phyloP scores from a whole-genome alignment of 352 stramenopile genomes.

The Phytophthora tubulina region DNA sequence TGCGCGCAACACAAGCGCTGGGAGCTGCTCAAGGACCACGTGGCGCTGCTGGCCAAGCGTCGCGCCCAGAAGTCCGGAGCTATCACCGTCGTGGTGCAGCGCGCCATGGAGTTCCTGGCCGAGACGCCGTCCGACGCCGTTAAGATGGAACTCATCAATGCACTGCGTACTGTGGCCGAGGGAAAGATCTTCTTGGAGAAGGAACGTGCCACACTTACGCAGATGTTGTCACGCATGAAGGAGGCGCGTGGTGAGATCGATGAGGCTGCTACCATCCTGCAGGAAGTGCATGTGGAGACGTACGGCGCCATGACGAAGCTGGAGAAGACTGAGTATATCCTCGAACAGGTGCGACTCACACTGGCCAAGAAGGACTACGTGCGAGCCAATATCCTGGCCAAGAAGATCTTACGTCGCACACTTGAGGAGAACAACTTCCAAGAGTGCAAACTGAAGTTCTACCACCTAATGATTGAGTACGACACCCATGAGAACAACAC shows the following conservation, averaged over 20 bases:
- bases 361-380: constrained; percentile 98
- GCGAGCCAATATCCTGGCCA: constrained; percentile 95
- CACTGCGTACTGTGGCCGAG: constrained; percentile 94
- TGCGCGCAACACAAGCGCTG: constrained; percentile 90
- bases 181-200: constrained; percentile 99
- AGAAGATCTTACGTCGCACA: constrained; percentile 96
- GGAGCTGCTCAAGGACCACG: constrained; percentile 90
- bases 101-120: constrained; percentile 83
- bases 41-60: constrained; percentile 89
- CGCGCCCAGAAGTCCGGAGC: constrained; percentile 90
- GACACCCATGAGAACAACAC: constrained; percentile 97
- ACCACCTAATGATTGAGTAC: constrained; percentile 96
- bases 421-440: constrained; percentile 96
- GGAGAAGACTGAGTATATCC: constrained; percentile 99
- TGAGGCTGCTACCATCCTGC: constrained; percentile 94
- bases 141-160: constrained; percentile 94
- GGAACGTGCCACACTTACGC: constrained; percentile 94
- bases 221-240: constrained; percentile 93
- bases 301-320: constrained; percentile 98
- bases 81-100: constrained; percentile 87
- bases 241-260: constrained; percentile 94
- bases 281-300: constrained; percentile 99
- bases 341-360: constrained; percentile 98
- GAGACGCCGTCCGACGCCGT: constrained; percentile 85
- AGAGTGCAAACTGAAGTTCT: constrained; percentile 98